Conservation (phyloP, 169 alveolate species). For the Plasmodium blacklocki region DNA sequence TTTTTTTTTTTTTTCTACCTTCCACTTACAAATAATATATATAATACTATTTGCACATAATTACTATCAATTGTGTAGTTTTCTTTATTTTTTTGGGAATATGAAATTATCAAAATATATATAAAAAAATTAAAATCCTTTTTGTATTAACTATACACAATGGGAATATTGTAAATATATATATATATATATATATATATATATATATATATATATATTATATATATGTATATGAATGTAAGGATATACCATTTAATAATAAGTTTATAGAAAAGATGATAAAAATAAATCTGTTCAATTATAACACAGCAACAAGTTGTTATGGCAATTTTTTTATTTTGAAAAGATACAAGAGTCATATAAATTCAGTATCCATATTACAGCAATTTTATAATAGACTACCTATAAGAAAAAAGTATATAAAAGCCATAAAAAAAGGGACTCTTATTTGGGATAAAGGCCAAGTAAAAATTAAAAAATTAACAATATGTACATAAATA, state of each 20-base stretch:
- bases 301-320: conserved; percentile 1
- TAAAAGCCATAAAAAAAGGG: conserved; percentile 86
- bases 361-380: conserved; percentile 86
- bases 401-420: conserved; percentile 85
- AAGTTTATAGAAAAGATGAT: conserved; percentile 9
- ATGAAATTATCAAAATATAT: too few species aligned
- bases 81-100: too few species aligned
- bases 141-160: too few species aligned
- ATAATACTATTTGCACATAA: too few species aligned
- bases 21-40: too few species aligned
- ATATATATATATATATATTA: conserved; percentile 17
- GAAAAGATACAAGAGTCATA: conserved; percentile 76
- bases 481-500: neutral
- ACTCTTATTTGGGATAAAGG: conserved; percentile 90
- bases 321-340: conserved; percentile 15
- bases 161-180: neutral
- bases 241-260: neutral
- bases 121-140: too few species aligned
- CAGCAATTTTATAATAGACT: conserved; percentile 88
- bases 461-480: conserved; percentile 76
- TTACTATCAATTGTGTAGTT: too few species aligned
- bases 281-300: neutral
- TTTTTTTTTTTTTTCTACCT: too few species aligned
- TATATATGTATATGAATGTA: neutral
- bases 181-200: neutral